Base-by-base conservation (phyloP, 1,139 yeast species). In the Candida dubliniensis region DNA sequence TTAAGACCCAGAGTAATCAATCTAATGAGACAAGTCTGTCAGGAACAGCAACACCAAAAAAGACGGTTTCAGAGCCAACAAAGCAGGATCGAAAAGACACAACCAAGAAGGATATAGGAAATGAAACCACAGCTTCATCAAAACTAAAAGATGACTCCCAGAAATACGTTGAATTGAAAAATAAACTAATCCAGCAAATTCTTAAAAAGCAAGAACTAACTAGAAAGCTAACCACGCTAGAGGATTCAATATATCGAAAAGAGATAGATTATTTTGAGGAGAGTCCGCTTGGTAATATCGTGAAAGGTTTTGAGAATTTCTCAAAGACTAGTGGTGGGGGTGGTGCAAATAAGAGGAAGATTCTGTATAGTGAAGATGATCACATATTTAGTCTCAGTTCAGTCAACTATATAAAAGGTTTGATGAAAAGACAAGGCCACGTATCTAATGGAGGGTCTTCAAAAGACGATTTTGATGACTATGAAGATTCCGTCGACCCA, bases 281-380 rank as follows among this genome's bases (percentile, higher is more conserved):
- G 47, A 64, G 74, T 53, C 67, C 75, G 8, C 79, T 81, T 46
- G 96, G 96, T 0, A 89, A 89, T 60, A 84, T 93, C 30, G 87
- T 90, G 30, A 85, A 85, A 53, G 98, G 98, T 0, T 91, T 90
- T 59, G 97, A 91, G 47, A 85, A 82, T 55, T 87, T 87, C 60
- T 74, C 84, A 43, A 87, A 87, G 58, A 62, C 67, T n/a, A 52
- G 67, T 9, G 56, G 67, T 11, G 54, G 58, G 7, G 42, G 42
- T n/a, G 47, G 47, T 31, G 59, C 26, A 43, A 74, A 71, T 56
- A 79, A 78, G 62, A 76, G 79, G 56, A 75, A 81, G 53, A 69
- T 79, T 13, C 72, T 74, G 8, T 81, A 84, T 60, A 79, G 82
- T 0, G 96, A 89, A 51, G 87, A 85, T 35, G 98, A 91, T 58